These are phyloP conservation scores for Miscanthus lutarioriparius DNA, from an alignment of 176 grass and related monocot genomes.

Conservation along the genomic window DNA sequence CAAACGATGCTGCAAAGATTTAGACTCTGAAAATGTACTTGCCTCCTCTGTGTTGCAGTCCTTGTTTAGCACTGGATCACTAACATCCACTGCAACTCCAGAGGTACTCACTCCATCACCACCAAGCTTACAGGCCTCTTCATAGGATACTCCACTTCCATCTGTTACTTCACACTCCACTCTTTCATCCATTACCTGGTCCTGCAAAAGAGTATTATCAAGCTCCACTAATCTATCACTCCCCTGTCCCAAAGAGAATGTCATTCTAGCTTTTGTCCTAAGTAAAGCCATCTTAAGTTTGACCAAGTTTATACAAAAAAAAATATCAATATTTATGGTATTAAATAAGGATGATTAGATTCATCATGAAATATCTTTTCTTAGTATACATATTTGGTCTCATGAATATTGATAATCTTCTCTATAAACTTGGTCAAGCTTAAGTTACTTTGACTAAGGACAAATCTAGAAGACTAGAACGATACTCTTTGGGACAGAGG, in stretches of 20 bases:
- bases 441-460: background rate
- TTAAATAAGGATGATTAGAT: background rate
- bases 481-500: background rate
- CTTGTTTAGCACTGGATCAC: conserved; percentile 6
- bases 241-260: background rate
- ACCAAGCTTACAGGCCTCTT: conserved; percentile 18
- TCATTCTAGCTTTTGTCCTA: background rate
- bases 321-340: background rate
- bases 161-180: background rate
- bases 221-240: conserved; percentile 10
- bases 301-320: background rate
- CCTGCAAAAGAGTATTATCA: conserved; percentile 29
- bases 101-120: background rate
- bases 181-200: conserved; percentile 25
- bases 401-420: background rate
- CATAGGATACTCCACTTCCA: conserved; percentile 28
- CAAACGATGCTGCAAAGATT: background rate
- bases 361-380: background rate
- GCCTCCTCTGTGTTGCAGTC: conserved; percentile 24
- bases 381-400: background rate
- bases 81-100: conserved; percentile 10
- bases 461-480: background rate
- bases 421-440: background rate
- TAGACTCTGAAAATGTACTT: conserved; percentile 20
- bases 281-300: background rate